Base-by-base conservation (phyloP, 352 stramenopile species). In the Globisporangium takayamanum region DNA sequence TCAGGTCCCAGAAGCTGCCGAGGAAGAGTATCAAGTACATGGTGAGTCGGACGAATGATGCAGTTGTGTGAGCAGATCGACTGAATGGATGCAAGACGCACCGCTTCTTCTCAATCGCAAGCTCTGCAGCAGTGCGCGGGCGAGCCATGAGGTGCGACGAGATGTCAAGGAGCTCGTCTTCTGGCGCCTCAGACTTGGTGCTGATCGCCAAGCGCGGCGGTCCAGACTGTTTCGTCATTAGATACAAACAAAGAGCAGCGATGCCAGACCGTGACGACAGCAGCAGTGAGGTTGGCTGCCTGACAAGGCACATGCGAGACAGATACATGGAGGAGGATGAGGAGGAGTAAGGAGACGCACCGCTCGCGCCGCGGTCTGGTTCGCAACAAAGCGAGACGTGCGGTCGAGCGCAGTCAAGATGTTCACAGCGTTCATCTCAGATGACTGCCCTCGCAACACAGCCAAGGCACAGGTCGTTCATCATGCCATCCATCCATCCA, bases 1-100 rank as follows among this genome's bases (percentile, higher is more conserved):
- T 73, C 26, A 91, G 58, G 57, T 85, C 82, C 78, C 76, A 90
- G 51, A 89, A 76, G 28, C 78, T 88, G 52, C 5, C 22, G 45
- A 42, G 1, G 2, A 25, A 5, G 42, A 0, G 41, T 20, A 47
- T 16, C 46, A 59, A 47, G 14, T n/a, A 5, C 11, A 30, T 20
- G n/a, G 48, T 56, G 22, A 39, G 47, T 22, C n/a, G 16, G 11
- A 12, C 33, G 33, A 10, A 7, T 12, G 33, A 12, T 12, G 33
- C 33, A 39, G 10, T 39, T 3, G 33, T 14, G 33, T 39, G 33
- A 7, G 1, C 10, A 10, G 10, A 26, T 18, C 11, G 37, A 26
- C 2, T 15, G n/a, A 46, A 39, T 12, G 33, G 7, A 12, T 12
- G 7, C 5, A 3, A 16, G 20, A 44, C 56, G 50, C 57, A 87